A percentile compares a stretch with the other conserved stretches of the same genome.
Conservation (phyloP, 192 early-diverging fungal genomes). For the Mortierella claussenii region DNA sequence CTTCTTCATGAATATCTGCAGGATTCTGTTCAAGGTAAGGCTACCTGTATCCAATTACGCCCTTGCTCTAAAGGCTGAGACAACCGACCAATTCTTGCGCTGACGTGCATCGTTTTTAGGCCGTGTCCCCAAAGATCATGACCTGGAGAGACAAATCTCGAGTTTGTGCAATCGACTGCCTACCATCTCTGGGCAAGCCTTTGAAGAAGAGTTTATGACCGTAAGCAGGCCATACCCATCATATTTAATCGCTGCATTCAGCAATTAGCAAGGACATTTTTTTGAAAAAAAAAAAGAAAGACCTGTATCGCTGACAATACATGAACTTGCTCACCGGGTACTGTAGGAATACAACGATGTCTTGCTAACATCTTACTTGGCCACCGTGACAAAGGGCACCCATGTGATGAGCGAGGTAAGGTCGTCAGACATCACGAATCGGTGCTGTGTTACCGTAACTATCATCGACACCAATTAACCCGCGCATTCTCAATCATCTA, state of each 20-base stretch:
- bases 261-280: too few relatives aligned
- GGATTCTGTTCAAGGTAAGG: conserved; percentile 72
- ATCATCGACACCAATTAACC: too few relatives aligned
- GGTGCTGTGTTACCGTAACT: too few relatives aligned
- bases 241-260: too few relatives aligned
- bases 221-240: too few relatives aligned
- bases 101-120: too few relatives aligned
- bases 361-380: conserved; percentile 77
- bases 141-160: conserved; percentile 80
- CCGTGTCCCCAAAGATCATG: conserved; percentile 69
- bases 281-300: too few relatives aligned
- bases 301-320: neutral
- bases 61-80: too few relatives aligned
- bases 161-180: conserved; percentile 79
- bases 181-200: conserved; percentile 70
- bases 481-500: too few relatives aligned
- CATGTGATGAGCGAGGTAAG: conserved; percentile 72
- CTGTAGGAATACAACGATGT: conserved; percentile 86
- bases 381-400: conserved; percentile 81
- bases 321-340: neutral
- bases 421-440: too few relatives aligned
- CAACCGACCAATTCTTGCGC: too few relatives aligned
- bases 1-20: conserved; percentile 77
- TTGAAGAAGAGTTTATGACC: conserved; percentile 76
- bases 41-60: too few relatives aligned